These are phyloP conservation scores for Cytospora schulzeri DNA, from an alignment of 2,329 filamentous ascomycete genomes.

Conservation along the genomic window DNA sequence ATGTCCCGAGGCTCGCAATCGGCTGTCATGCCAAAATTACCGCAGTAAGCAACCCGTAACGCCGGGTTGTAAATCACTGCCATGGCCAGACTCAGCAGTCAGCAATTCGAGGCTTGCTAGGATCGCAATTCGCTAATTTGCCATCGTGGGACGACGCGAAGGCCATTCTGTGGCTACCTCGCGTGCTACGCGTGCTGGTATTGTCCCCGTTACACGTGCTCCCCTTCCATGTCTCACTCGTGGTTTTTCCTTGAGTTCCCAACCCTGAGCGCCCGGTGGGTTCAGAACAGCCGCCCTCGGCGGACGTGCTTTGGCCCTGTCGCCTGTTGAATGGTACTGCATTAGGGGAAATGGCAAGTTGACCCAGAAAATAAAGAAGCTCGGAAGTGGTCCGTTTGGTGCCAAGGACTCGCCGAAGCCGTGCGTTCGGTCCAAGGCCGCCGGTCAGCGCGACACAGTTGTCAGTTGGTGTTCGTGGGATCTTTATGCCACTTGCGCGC, in stretches of 20 bases:
- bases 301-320: not conserved
- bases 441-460: not conserved
- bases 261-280: not conserved
- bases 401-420: not conserved
- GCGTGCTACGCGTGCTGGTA: not conserved
- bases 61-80: not conserved
- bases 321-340: not conserved
- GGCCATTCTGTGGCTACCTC: not conserved
- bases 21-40: not conserved
- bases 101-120: not conserved
- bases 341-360: not conserved
- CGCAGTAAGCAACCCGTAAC: not conserved
- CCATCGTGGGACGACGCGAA: slow-evolving; percentile 1
- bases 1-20: not conserved
- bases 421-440: slow-evolving; percentile 1
- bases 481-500: not conserved
- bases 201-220: not conserved
- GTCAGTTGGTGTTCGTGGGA: not conserved
- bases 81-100: not conserved
- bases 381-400: not conserved
- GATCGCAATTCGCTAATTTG: slow-evolving; percentile 1
- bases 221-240: slow-evolving; percentile 1
- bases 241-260: not conserved
- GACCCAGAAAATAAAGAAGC: not conserved
- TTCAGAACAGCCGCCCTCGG: not conserved